Percentiles rank a stretch among this genome's conserved stretches.
phyloP scores from a whole-genome alignment of 1,139 yeast species.

The Pichia sp. region DNA sequence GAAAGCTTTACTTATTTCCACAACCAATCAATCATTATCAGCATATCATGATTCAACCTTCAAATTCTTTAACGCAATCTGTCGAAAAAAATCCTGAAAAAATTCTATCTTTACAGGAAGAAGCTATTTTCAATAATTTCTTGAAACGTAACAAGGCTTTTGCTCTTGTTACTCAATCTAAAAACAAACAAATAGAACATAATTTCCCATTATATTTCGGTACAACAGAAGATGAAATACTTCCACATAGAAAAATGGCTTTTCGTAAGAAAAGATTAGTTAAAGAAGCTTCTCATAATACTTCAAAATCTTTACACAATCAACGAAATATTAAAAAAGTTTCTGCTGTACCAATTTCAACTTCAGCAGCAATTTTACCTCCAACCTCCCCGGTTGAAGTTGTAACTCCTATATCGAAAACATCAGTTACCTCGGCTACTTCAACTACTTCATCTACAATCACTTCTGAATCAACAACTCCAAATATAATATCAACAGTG shows the following conservation, averaged over 20 bases:
- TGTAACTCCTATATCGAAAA: neutral
- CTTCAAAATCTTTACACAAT: slow-evolving; percentile 6
- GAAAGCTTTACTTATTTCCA: no score
- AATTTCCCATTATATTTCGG: slow-evolving; percentile 29
- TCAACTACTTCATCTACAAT: no score
- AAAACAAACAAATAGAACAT: slow-evolving; percentile 9
- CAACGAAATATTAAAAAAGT: slow-evolving; percentile 3
- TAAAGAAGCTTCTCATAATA: slow-evolving; percentile 18
- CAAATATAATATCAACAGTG: slow-evolving; percentile 1
- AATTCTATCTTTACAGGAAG: slow-evolving; percentile 13
- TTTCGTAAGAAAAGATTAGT: slow-evolving; percentile 19
- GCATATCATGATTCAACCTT: neutral
- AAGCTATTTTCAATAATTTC: slow-evolving; percentile 14
- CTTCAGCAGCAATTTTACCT: neutral
- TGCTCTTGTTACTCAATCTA: slow-evolving; percentile 15
- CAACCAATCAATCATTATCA: no score
- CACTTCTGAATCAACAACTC: neutral
- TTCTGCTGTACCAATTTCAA: neutral
- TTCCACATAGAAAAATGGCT: slow-evolving; percentile 20
- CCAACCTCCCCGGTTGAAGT: neutral
- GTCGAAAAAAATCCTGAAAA: no score
- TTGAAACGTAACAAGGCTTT: slow-evolving; percentile 18
- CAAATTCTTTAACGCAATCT: no score
- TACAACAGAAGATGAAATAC: slow-evolving; percentile 27
- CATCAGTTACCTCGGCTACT: no score